Percentiles rank a stretch among this genome's conserved stretches.
phyloP scores from a whole-genome alignment of 2,329 filamentous ascomycete species.

The Monosporascus sp. region DNA sequence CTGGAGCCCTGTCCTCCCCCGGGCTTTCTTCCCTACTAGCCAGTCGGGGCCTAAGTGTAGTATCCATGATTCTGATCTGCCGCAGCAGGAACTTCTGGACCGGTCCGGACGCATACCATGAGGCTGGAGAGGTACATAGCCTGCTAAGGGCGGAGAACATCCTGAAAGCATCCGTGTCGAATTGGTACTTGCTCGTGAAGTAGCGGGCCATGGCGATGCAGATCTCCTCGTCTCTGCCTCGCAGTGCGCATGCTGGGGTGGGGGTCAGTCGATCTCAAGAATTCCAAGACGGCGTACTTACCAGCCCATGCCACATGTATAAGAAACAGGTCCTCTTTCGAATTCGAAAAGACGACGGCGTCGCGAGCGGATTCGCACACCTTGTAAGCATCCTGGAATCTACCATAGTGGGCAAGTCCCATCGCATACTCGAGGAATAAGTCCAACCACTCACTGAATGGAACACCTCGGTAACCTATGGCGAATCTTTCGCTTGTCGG shows the following conservation, averaged over 20 bases:
- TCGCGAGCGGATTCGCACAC: constrained; percentile 73
- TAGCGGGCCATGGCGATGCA: constrained; percentile 70
- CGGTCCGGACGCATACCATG: constrained; percentile 74
- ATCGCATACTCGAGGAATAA: constrained; percentile 86
- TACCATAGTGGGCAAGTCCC: constrained; percentile 62
- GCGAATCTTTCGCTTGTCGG: constrained; percentile 22
- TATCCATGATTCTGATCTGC: constrained; percentile 87
- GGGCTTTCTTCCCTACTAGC: constrained; percentile 34
- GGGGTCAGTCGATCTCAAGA: constrained; percentile 5
- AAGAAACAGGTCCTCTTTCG: constrained; percentile 59
- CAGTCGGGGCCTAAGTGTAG: constrained; percentile 47
- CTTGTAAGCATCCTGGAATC: constrained; percentile 69
- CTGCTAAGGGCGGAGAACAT: constrained; percentile 76
- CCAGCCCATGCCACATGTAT: constrained; percentile 75
- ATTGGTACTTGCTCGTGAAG: constrained; percentile 78
- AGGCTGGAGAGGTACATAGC: constrained; percentile 65
- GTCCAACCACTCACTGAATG: constrained; percentile 81
- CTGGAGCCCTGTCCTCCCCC: constrained; percentile 27
- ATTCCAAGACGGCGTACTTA: constrained; percentile 31
- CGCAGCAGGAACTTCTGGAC: constrained; percentile 88
- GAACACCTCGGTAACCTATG: constrained; percentile 59
- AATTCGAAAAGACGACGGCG: constrained; percentile 76
- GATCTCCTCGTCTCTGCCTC: constrained; percentile 72
- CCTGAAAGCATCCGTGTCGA: constrained; percentile 75
- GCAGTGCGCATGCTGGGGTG: constrained; percentile 71